Evolutionary conservation across 257 asterid species (phyloP).

Genomic region (Osmanthus fragrans): DNA sequence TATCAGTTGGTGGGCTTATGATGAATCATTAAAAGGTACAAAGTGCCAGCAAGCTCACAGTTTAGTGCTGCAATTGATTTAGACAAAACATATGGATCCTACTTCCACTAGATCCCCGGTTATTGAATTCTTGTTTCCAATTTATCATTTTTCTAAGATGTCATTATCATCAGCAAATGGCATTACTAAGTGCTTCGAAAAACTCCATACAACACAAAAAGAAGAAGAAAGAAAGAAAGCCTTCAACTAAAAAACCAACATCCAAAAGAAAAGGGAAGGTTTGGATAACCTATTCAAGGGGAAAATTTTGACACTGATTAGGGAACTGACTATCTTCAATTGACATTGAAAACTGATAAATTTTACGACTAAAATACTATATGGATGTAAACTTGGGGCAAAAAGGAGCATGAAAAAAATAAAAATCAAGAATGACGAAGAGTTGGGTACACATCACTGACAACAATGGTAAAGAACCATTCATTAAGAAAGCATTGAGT

Average conservation of each 20-base stretch:
- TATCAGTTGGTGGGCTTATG: neutral
- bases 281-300: too few relatives aligned
- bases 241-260: too few relatives aligned
- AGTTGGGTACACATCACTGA: neutral
- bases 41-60: neutral
- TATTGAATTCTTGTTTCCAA: neutral
- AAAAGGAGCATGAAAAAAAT: neutral
- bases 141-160: neutral
- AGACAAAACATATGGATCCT: neutral
- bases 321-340: too few relatives aligned
- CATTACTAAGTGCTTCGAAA: neutral
- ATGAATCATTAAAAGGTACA: neutral
- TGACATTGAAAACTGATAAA: neutral
- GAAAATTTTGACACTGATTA: too few relatives aligned
- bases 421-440: slow-evolving; percentile 5
- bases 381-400: neutral
- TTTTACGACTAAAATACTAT: neutral
- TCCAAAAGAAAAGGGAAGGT: too few relatives aligned
- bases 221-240: too few relatives aligned
- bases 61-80: neutral
- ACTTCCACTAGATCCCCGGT: neutral
- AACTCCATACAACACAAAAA: neutral
- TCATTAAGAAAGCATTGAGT: slow-evolving; percentile 2
- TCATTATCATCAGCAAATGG: neutral
- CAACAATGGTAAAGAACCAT: neutral